Conservation (phyloP, 2,329 filamentous ascomycete genomes). For the Monilinia fructicola region DNA sequence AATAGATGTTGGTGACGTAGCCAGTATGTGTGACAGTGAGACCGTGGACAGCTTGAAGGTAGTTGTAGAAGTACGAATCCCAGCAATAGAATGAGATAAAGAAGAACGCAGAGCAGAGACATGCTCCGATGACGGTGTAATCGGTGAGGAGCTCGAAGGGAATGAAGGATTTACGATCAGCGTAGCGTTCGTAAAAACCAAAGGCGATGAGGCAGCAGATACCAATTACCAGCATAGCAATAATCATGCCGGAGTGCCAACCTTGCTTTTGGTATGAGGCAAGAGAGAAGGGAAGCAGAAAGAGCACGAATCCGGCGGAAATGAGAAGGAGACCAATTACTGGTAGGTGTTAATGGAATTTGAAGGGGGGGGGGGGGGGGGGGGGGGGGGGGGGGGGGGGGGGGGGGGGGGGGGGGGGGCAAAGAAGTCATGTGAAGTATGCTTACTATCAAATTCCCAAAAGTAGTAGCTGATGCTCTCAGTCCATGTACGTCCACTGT, state of each 20-base stretch:
- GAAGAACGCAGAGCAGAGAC: slow-evolving; percentile 45
- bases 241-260: slow-evolving; percentile 35
- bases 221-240: slow-evolving; percentile 60
- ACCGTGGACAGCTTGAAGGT: slow-evolving; percentile 54
- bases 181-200: slow-evolving; percentile 56
- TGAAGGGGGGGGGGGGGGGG: no score
- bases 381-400: no score
- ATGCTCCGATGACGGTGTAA: slow-evolving; percentile 51
- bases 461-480: slow-evolving; percentile 55
- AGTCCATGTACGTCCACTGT: slow-evolving; percentile 47
- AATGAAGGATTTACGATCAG: slow-evolving; percentile 58
- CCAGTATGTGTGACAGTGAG: slow-evolving; percentile 50
- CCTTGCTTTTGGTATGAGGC: slow-evolving; percentile 39
- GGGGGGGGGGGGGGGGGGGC: no score
- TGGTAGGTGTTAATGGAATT: slow-evolving; percentile 16
- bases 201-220: slow-evolving; percentile 55
- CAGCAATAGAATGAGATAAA: slow-evolving; percentile 53
- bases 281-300: slow-evolving; percentile 69
- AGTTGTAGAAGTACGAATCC: slow-evolving; percentile 55
- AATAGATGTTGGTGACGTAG: slow-evolving; percentile 53
- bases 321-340: slow-evolving; percentile 61
- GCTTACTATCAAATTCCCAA: slow-evolving; percentile 57
- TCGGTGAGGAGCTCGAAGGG: slow-evolving; percentile 52
- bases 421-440: not conserved
- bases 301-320: slow-evolving; percentile 58